Base-by-base conservation (phyloP, 495 filamentous ascomycete genomes). In the Hypoxylon perforatum region DNA sequence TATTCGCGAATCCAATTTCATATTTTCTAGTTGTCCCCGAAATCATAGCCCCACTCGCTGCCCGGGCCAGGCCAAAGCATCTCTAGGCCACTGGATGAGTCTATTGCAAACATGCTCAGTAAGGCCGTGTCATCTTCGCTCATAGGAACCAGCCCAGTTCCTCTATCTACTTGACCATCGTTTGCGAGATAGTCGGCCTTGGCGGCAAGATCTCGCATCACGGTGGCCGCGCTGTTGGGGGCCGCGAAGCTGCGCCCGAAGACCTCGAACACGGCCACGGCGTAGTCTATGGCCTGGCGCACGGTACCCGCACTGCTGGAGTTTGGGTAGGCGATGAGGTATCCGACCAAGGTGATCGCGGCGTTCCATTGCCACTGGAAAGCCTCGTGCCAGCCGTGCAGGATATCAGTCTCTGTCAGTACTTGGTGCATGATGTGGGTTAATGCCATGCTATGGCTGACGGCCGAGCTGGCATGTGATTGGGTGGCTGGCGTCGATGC, bases 361-460 rank as follows among this genome's bases (percentile, higher is more conserved):
- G 79, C 77, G 42, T 80, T 81, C 66, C 66, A 69, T 36, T 69
- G 66, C 61, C 80, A 84, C 19, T 82, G 78, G 52, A 79, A 84
- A 1, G 76, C 72, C 57, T 81, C 78, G 56, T 80, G 74, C 75
- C 78, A 83, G 4, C 81, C 79, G 15, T 63, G 61, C 0, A 85
- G 72, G 28, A 83, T 61, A 7, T 69, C 57, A 9, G 79, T 82
- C 14, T 72, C 65, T 0, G 64, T 61, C 9, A 86, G 69, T 0
- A 80, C 65, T 54, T 86, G 83, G 51, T 84, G 75, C 7, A 80
- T 69, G 14, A 85, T 81, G 21, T 75, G 71, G 0, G 79, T 84
- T 11, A 77, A 53, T 6, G 77, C 71, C 3, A 83, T 77, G 10
- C 81, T 81, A 57, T 86, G 83, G 21, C 73, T 71, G 42, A 73